Conservation (phyloP, 2,329 filamentous ascomycete species). For the Graphilbum fragrans region DNA sequence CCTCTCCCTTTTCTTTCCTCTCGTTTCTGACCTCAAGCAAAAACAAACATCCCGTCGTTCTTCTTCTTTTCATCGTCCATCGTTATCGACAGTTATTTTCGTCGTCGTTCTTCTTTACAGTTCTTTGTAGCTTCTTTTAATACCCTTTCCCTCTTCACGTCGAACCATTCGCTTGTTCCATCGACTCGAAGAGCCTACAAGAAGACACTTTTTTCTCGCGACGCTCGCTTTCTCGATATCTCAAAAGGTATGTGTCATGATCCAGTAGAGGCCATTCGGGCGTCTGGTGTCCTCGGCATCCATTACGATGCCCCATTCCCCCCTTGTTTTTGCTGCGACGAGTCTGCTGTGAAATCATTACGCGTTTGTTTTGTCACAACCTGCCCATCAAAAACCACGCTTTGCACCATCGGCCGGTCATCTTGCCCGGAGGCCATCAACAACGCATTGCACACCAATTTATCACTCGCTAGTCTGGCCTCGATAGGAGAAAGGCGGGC, state of each 20-base stretch:
- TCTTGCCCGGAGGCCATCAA: too few relatives aligned
- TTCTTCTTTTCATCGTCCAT: slow-evolving; percentile 10
- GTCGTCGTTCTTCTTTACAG: slow-evolving; percentile 6
- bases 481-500: too few relatives aligned
- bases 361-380: too few relatives aligned
- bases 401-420: too few relatives aligned
- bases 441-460: too few relatives aligned
- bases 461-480: too few relatives aligned
- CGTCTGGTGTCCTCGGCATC: too few relatives aligned
- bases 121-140: slow-evolving; percentile 3
- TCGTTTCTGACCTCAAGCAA: background rate
- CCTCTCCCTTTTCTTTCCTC: slow-evolving; percentile 1
- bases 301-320: too few relatives aligned
- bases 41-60: background rate
- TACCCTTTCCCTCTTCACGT: slow-evolving; percentile 2
- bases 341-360: too few relatives aligned
- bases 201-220: background rate
- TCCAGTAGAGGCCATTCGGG: too few relatives aligned
- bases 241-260: background rate
- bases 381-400: too few relatives aligned
- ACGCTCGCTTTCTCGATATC: background rate
- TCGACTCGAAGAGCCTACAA: background rate
- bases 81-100: slow-evolving; percentile 5
- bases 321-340: too few relatives aligned
- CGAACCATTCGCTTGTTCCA: slow-evolving; percentile 8